Percentiles rank a stretch among this genome's conserved stretches.
Conservation (phyloP, 345 rosid species). For the Eutrema heterophyllum region DNA sequence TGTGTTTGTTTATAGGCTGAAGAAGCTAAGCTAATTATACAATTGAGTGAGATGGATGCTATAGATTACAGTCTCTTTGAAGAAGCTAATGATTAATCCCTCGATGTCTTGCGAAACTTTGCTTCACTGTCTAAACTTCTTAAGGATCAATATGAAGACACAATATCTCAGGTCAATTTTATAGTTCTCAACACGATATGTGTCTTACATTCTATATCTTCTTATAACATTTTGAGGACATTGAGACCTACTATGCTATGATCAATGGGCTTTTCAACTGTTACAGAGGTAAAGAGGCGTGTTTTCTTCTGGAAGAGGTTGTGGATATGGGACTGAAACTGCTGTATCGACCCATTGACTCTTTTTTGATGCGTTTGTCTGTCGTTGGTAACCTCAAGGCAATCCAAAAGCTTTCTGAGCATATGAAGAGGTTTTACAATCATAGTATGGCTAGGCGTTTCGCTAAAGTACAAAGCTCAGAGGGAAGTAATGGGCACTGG, state of each 20-base stretch:
- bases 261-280: constrained; percentile 79
- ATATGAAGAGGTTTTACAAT: constrained; percentile 75
- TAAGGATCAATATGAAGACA: too few species aligned
- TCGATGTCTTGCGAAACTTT: too few species aligned
- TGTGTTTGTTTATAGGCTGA: too few species aligned
- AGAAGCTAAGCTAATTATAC: too few species aligned
- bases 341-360: constrained; percentile 60
- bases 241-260: constrained; percentile 77
- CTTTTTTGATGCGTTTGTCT: constrained; percentile 78
- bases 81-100: too few species aligned
- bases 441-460: constrained; percentile 81
- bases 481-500: constrained; percentile 39
- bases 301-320: constrained; percentile 64
- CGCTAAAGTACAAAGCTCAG: constrained; percentile 57
- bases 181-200: too few species aligned
- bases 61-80: too few species aligned
- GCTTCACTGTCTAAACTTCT: too few species aligned
- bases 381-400: constrained; percentile 58
- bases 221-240: constrained; percentile 22
- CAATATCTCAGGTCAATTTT: too few species aligned
- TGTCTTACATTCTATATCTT: too few species aligned
- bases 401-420: constrained; percentile 76
- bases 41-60: too few species aligned
- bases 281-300: constrained; percentile 62
- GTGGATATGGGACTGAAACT: constrained; percentile 61